Percentiles rank a stretch among this genome's conserved stretches.
Evolutionary conservation across 2,329 filamentous ascomycete species (phyloP).

Genomic region (Clonostachys chloroleuca): DNA sequence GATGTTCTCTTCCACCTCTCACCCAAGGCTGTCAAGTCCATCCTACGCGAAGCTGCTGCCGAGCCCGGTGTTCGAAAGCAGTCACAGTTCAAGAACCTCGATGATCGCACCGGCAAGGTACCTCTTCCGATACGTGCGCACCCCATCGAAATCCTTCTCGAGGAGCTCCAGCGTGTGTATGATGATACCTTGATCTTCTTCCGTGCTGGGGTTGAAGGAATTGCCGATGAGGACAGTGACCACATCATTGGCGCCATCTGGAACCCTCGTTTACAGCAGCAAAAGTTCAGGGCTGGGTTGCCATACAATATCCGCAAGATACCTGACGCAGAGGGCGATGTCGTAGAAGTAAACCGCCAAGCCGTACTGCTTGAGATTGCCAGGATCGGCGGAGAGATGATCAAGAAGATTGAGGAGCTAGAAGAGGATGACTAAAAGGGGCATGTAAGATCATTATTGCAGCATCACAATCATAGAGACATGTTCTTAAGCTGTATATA

Average conservation of each 20-base stretch:
- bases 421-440: constrained; percentile 4
- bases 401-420: constrained; percentile 58
- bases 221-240: constrained; percentile 32
- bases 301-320: constrained; percentile 49
- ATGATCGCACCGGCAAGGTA: constrained; percentile 44
- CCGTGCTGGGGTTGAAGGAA: constrained; percentile 37
- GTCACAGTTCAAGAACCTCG: constrained; percentile 77
- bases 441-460: background rate
- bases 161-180: constrained; percentile 65
- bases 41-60: constrained; percentile 29
- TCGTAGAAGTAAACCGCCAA: constrained; percentile 61
- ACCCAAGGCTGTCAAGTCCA: constrained; percentile 40
- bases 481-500: background rate
- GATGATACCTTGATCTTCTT: constrained; percentile 75
- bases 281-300: constrained; percentile 67
- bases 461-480: background rate
- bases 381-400: constrained; percentile 60
- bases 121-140: constrained; percentile 49
- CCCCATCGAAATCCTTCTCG: constrained; percentile 58
- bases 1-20: constrained; percentile 79
- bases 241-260: constrained; percentile 52
- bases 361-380: constrained; percentile 71
- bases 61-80: constrained; percentile 24
- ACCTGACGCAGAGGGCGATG: constrained; percentile 30
- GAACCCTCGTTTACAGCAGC: constrained; percentile 47